Base-by-base conservation (phyloP, 768 basidiomycete species). In the Albatrellus ellisii region DNA sequence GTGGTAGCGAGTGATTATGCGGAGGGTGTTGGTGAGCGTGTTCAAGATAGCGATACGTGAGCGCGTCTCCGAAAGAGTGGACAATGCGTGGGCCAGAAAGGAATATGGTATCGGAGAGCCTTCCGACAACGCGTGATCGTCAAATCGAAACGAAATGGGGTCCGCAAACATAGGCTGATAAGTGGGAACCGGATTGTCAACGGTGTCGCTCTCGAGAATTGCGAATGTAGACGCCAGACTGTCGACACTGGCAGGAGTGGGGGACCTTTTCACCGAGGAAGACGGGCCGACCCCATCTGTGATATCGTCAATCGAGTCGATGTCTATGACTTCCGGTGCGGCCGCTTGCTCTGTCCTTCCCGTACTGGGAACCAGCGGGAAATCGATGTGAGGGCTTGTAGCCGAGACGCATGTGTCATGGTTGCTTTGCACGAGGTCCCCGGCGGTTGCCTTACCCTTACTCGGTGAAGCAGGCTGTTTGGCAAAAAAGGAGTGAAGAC, bases 41-140 rank as follows among this genome's bases (percentile, higher is more conserved):
- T 80, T 75, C 46, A 76, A 56, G 42, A 88, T 87, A 26, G 64
- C 55, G 39, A 77, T 81, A 21, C 86, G 74, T 17, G 86, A 88
- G 25, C 77, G 74, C 0, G 86, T 89, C 36, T 67, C 58, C 2
- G 74, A 72, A 18, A 88, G 55, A 8, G 70, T 62, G 8, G 68
- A 64, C 6, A 89, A 67, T 1, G 79, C 66, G 52, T 77, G 73
- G 1, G 72, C 71, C 20, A 89, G 68, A 55, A 85, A 82, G 2
- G 79, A 69, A 57, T 83, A 89, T 0, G 84, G 82, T 4, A 73
- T 70, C 4, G 65, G 46, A 17, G 44, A 27, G 39, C 39, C 8
- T 39, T 60, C 49, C 5, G 56, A 50, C 67, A 75, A 78, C 6
- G 69, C 64, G 40, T 63, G 64, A n/a, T 48, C 47, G 24, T 59